Evolutionary conservation across 768 basidiomycete genomes (phyloP).

Genomic region (Boletus subparvulus): DNA sequence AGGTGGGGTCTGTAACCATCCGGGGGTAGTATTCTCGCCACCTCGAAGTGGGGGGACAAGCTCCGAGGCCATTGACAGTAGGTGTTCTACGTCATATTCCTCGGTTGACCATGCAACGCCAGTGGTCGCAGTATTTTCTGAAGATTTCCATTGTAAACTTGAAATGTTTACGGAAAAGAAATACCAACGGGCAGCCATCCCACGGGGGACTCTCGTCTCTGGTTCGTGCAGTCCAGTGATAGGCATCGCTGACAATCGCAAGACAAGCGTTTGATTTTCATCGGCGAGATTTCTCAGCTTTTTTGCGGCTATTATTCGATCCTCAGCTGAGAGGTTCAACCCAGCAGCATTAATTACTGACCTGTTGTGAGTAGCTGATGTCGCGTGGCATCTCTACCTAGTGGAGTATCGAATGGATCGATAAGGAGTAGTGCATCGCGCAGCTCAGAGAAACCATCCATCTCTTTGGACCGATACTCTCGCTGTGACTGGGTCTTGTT

Average conservation of each 20-base stretch:
- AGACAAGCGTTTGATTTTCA: conserved; percentile 22
- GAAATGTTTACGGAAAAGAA: not conserved
- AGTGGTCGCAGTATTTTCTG: conserved; percentile 9
- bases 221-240: not conserved
- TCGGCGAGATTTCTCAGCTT: conserved; percentile 40
- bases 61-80: not conserved
- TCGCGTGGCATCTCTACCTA: conserved; percentile 29
- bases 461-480: conserved; percentile 32
- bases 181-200: conserved; percentile 12
- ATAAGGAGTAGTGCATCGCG: conserved; percentile 25
- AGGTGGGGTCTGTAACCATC: conserved; percentile 8
- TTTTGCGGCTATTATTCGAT: conserved; percentile 41
- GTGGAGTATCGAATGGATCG: conserved; percentile 24
- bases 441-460: conserved; percentile 32
- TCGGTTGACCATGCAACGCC: conserved; percentile 8
- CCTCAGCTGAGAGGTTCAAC: not conserved
- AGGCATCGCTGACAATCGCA: conserved; percentile 15
- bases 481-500: conserved; percentile 29
- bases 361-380: conserved; percentile 29
- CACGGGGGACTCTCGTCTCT: not conserved
- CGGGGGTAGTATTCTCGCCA: not conserved
- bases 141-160: not conserved
- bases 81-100: conserved; percentile 2
- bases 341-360: not conserved
- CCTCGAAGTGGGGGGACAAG: conserved; percentile 1